Conservation (phyloP, 2,329 filamentous ascomycete species). For the Phymatotrichopsis omnivora region DNA sequence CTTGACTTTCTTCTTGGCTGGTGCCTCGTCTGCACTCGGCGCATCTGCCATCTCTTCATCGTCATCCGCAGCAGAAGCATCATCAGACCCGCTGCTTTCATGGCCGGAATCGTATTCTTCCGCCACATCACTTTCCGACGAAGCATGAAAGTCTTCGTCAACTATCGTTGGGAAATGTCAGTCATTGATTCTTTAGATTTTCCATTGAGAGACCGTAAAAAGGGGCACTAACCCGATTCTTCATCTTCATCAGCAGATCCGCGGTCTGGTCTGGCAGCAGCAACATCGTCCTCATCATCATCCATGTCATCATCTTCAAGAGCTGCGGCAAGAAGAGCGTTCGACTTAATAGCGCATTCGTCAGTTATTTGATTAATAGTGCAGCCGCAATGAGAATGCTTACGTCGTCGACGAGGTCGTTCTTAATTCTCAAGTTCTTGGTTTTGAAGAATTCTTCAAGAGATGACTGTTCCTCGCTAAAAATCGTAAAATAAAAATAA, state of each 20-base stretch:
- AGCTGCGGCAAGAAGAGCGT: constrained; percentile 61
- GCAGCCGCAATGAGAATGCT: constrained; percentile 38
- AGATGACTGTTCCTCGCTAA: constrained; percentile 78
- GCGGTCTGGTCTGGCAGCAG: constrained; percentile 59
- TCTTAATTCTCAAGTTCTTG: constrained; percentile 92
- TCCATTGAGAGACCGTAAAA: too few species aligned
- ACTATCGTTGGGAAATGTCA: constrained; percentile 51
- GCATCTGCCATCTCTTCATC: constrained; percentile 45
- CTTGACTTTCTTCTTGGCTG: constrained; percentile 35
- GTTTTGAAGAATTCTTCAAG: constrained; percentile 97
- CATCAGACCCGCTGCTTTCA: constrained; percentile 68
- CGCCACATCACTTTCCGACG: constrained; percentile 87
- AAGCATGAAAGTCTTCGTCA: constrained; percentile 90
- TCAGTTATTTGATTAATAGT: neutral
- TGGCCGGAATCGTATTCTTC: constrained; percentile 92
- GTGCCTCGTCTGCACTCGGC: constrained; percentile 36
- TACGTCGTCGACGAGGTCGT: constrained; percentile 94
- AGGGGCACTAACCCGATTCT: constrained; percentile 42
- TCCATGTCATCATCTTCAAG: constrained; percentile 72
- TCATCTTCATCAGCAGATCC: constrained; percentile 94
- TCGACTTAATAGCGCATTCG: too few species aligned
- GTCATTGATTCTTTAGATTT: neutral
- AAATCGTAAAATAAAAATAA: constrained; percentile 29
- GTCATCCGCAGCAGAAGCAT: constrained; percentile 42
- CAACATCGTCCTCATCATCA: constrained; percentile 73